phyloP scores from a whole-genome alignment of 768 basidiomycete genomes.

The Macrolepiota dolichaula region DNA sequence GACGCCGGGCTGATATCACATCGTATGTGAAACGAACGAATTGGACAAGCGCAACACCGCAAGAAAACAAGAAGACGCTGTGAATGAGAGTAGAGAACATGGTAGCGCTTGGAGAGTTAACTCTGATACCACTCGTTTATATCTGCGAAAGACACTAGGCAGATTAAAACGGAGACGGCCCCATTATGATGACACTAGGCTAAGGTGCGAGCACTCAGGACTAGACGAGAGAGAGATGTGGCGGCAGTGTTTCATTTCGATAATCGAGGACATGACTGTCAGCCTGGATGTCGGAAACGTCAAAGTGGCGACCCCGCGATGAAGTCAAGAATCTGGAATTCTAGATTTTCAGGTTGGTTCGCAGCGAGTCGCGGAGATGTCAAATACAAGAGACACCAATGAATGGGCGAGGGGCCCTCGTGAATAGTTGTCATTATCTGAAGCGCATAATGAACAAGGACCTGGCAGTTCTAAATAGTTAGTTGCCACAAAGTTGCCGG shows the following conservation, averaged over 20 bases:
- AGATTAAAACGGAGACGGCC: neutral
- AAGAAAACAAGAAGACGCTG: slow-evolving; percentile 21
- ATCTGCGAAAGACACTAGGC: neutral
- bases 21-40: slow-evolving; percentile 18
- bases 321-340: neutral
- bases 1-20: slow-evolving; percentile 25
- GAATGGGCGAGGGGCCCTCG: too few relatives aligned
- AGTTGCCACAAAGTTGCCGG: too few relatives aligned
- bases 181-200: neutral
- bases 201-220: neutral
- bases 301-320: too few relatives aligned
- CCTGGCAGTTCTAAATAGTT: too few relatives aligned
- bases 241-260: neutral
- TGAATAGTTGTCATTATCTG: too few relatives aligned
- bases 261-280: neutral
- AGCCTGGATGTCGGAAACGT: neutral
- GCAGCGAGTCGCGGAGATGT: too few relatives aligned
- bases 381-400: too few relatives aligned
- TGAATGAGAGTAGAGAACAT: slow-evolving; percentile 18
- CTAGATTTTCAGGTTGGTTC: neutral
- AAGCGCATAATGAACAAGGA: too few relatives aligned
- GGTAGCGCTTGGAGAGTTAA: neutral
- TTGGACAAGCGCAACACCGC: slow-evolving; percentile 24
- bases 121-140: neutral
- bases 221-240: neutral